Evolutionary conservation across 2,329 filamentous ascomycete species (phyloP).

Genomic region (Apiospora hydei): DNA sequence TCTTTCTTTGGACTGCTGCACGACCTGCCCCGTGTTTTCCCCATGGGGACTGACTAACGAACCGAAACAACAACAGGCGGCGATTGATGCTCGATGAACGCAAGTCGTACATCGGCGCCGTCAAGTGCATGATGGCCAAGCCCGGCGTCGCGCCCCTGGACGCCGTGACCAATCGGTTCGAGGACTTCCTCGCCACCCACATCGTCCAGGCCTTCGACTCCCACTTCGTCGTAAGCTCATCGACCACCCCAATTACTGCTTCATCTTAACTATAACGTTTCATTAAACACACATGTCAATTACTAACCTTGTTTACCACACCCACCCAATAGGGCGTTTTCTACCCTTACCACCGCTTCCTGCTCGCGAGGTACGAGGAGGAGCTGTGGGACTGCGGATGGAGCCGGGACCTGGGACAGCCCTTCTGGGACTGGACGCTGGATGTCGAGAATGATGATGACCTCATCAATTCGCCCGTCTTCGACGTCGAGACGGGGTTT

Average conservation of each 20-base stretch:
- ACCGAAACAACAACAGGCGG: conserved; percentile 21
- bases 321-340: conserved; percentile 14
- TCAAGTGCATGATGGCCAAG: conserved; percentile 28
- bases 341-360: conserved; percentile 27
- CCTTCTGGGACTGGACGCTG: conserved; percentile 35
- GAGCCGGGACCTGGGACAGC: conserved; percentile 31
- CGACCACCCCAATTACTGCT: background rate
- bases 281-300: background rate
- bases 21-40: background rate
- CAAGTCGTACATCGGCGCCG: conserved; percentile 27
- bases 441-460: conserved; percentile 24
- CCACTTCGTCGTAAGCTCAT: conserved; percentile 31
- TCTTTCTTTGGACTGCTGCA: too few species aligned
- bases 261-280: background rate
- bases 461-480: conserved; percentile 28
- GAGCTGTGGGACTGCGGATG: conserved; percentile 37
- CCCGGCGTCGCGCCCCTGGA: conserved; percentile 22
- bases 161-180: conserved; percentile 35
- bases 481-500: conserved; percentile 28
- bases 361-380: conserved; percentile 35
- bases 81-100: conserved; percentile 26
- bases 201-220: conserved; percentile 34
- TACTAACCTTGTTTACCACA: background rate
- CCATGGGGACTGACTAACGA: background rate
- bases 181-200: conserved; percentile 38